Base-by-base conservation (phyloP, 108 stramenopile species). In the Nitzschia sp. region DNA sequence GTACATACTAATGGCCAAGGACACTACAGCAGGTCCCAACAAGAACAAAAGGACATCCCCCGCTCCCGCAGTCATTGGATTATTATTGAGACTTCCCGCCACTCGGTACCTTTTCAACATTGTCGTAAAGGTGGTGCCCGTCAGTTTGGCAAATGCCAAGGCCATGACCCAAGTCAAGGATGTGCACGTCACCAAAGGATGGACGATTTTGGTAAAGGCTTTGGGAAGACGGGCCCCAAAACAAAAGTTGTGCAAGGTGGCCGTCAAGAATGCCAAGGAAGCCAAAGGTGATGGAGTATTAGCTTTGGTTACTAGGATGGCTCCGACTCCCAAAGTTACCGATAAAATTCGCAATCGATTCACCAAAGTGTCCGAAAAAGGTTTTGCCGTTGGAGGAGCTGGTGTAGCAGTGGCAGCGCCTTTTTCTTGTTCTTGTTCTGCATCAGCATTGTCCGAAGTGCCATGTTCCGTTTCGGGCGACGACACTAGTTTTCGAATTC, bases 11-110 rank as follows among this genome's bases (percentile, higher is more conserved):
- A 85, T 75, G n/a, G 85, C 84, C 30, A 94, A 80, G 3, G 87
- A 75, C 6, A 94, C 86, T 4, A 91, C 93, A 0, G 89, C 82
- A 31, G 93, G 90, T 25, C 93, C 93, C 16, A 94, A 66, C 11
- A 88, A 66, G 68, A 81, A 88, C 44, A 92, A 62, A 22, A 94
- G 64, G 6, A 87, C n/a, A 75, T 91, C 93, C 32, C 89, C 93
- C 1, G 93, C 87, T 13, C 89, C 88, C 9, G 86, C 62, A 11
- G 60, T 63, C 26, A 76, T 68, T 22, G 73, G 67, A 33, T 78
- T 38, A n/a, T n/a, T n/a, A 28, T 88, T 71, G n/a, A 78, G 70
- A n/a, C 88, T 16, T 50, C 48, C 48, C 6, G 38, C 88, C 21
- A 61, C 63, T 71, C 79, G 89, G 78, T 91, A 94, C 1, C 64